These are phyloP conservation scores for Pichia californica DNA, from an alignment of 805 yeast genomes.

Conservation along the genomic window DNA sequence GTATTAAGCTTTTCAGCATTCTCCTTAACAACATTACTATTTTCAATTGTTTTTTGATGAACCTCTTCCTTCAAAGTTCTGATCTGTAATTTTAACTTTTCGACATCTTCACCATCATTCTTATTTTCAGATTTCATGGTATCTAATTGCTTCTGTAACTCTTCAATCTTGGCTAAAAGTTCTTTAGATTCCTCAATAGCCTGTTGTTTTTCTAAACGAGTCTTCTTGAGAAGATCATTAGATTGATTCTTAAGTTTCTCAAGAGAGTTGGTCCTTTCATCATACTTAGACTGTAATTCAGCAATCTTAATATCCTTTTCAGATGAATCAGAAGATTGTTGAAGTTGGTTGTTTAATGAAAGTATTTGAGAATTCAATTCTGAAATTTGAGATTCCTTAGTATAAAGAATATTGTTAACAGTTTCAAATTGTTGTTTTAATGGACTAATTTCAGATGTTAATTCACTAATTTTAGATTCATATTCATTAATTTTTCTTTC, in stretches of 20 bases:
- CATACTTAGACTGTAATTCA: slow-evolving; percentile 15
- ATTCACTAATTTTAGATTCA: slow-evolving; percentile 12
- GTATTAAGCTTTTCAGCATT: slow-evolving; percentile 2
- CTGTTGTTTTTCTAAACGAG: slow-evolving; percentile 20
- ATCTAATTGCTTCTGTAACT: slow-evolving; percentile 13
- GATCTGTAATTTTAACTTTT: slow-evolving; percentile 17
- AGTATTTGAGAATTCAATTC: slow-evolving; percentile 47
- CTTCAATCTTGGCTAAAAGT: slow-evolving; percentile 17
- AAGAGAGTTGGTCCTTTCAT: slow-evolving; percentile 18
- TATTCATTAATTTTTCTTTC: slow-evolving; percentile 12
- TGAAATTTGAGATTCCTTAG: slow-evolving; percentile 43
- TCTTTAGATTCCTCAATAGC: slow-evolving; percentile 9
- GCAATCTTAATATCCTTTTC: slow-evolving; percentile 16
- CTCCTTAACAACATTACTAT: background rate
- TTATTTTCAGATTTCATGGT: background rate
- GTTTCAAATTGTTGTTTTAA: slow-evolving; percentile 13
- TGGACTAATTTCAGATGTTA: slow-evolving; percentile 10
- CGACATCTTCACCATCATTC: slow-evolving; percentile 12
- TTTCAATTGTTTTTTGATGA: slow-evolving; percentile 12
- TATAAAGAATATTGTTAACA: slow-evolving; percentile 30
- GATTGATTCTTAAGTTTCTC: slow-evolving; percentile 27
- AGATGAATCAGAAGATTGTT: slow-evolving; percentile 31
- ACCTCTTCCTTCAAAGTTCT: slow-evolving; percentile 12
- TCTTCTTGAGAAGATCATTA: slow-evolving; percentile 26
- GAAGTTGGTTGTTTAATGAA: slow-evolving; percentile 51